Evolutionary conservation across 2,329 filamentous ascomycete genomes (phyloP).

Genomic region (Penicillium sp.): DNA sequence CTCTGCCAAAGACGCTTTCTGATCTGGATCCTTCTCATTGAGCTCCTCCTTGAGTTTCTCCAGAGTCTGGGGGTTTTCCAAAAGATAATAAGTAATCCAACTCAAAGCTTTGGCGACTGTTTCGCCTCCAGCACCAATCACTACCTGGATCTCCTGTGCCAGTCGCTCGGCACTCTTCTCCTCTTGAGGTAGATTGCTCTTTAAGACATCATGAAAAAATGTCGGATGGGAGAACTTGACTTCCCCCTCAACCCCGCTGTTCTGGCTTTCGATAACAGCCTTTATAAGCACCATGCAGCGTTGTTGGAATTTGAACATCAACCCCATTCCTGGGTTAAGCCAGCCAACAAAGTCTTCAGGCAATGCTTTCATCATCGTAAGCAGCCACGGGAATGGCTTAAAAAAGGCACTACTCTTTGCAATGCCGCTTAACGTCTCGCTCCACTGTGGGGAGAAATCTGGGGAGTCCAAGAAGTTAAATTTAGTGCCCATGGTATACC

Average conservation of each 20-base stretch:
- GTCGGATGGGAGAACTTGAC: slow-evolving; percentile 14
- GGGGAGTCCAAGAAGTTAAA: slow-evolving; percentile 30
- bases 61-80: slow-evolving; percentile 17
- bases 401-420: slow-evolving; percentile 20
- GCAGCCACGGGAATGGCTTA: slow-evolving; percentile 27
- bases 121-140: slow-evolving; percentile 29
- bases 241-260: neutral
- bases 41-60: slow-evolving; percentile 20
- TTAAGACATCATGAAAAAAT: slow-evolving; percentile 30
- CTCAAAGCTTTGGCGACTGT: slow-evolving; percentile 28
- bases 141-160: slow-evolving; percentile 27
- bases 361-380: slow-evolving; percentile 22
- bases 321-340: slow-evolving; percentile 20
- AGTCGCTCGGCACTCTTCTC: slow-evolving; percentile 34
- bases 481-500: slow-evolving; percentile 34
- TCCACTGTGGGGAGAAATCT: slow-evolving; percentile 29
- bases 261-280: slow-evolving; percentile 14
- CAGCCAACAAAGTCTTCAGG: slow-evolving; percentile 28
- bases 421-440: slow-evolving; percentile 24
- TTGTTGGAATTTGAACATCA: slow-evolving; percentile 20
- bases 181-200: slow-evolving; percentile 22
- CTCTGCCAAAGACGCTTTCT: slow-evolving; percentile 21
- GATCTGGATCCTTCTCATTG: slow-evolving; percentile 11
- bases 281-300: slow-evolving; percentile 16
- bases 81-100: slow-evolving; percentile 19